Conservation (phyloP, 2,329 filamentous ascomycete genomes). For the Talaromyces sp. region DNA sequence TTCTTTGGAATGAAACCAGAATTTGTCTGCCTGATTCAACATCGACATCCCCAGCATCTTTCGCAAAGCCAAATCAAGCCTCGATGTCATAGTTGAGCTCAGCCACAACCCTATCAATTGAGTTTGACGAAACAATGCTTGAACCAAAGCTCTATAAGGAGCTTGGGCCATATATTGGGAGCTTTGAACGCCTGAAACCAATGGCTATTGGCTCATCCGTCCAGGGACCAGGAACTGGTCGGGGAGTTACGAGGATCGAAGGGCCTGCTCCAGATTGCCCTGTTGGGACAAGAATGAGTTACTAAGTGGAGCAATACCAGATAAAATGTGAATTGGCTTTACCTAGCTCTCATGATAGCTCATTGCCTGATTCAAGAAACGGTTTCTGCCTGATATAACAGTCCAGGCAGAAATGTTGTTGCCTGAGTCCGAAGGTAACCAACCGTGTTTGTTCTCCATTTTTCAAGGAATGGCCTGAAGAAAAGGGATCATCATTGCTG, state of each 20-base stretch:
- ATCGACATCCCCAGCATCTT: neutral
- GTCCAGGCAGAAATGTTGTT: neutral
- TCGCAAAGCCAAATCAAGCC: neutral
- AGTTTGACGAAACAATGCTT: neutral
- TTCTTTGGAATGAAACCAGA: neutral
- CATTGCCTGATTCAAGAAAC: neutral
- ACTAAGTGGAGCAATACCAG: neutral
- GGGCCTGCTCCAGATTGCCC: neutral
- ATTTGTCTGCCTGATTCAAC: neutral
- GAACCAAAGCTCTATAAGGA: neutral
- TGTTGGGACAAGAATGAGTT: neutral
- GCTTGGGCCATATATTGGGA: neutral
- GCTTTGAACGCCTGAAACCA: neutral
- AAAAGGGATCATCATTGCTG: neutral
- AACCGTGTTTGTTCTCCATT: neutral
- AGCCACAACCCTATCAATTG: neutral
- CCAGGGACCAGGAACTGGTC: neutral
- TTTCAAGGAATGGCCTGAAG: neutral
- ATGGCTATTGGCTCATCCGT: neutral
- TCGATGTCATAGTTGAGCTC: neutral
- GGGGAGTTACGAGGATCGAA: neutral
- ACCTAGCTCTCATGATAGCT: neutral
- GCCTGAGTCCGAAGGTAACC: neutral
- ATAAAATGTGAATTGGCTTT: neutral
- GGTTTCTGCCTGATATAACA: neutral